Evolutionary conservation across 1,139 yeast species (phyloP), one percentile per base, ranked within the genome.

Genomic region (Sugiyamaella sp.): DNA sequence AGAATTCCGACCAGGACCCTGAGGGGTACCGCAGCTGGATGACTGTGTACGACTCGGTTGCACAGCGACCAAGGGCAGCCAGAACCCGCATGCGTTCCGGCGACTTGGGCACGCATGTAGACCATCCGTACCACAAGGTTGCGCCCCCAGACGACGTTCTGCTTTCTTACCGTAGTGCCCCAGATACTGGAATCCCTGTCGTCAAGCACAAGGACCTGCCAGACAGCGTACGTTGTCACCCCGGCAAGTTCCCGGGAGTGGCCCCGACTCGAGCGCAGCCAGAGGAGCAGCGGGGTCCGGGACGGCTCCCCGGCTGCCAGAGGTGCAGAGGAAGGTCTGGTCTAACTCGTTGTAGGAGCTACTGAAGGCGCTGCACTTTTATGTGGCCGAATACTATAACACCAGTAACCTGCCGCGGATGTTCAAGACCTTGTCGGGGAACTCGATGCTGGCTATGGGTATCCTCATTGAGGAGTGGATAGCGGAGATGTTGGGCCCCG

Each of bases 371-470:
- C 20, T 66, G 5, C 65, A 63, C 39, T 46, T 51, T 6, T 66
- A 65, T 46, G 66, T 59, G 1, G 60, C 65, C 3, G 64, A 60
- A 24, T 59, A 57, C 35, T 63, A 52, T 40, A 50, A 53, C 25
- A 33, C 25, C 1, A 43, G 53, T 4, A 59, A 56, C 8, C 35
- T 46, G 16, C 24, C 52, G 20, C 19, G 53, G 3, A 59, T 55
- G 45, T 60, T 58, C 32, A 47, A 51, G n/a, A 38, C 46, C n/a
- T 51, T 62, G 58, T 72, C 69, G 47, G 73, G 62, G 46, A 62
- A 69, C 1, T 67, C 71, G 1, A 52, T 71, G 24, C 41, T 71
- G 27, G 72, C 71, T 1, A 52, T 71, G 40, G 75, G 72, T 0
- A 57, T 71, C 1, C 51, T 69, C 8, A 53, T 71, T 1, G 74